Base-by-base conservation (phyloP, 108 stramenopile species). In the Poteriospumella lacustris region DNA sequence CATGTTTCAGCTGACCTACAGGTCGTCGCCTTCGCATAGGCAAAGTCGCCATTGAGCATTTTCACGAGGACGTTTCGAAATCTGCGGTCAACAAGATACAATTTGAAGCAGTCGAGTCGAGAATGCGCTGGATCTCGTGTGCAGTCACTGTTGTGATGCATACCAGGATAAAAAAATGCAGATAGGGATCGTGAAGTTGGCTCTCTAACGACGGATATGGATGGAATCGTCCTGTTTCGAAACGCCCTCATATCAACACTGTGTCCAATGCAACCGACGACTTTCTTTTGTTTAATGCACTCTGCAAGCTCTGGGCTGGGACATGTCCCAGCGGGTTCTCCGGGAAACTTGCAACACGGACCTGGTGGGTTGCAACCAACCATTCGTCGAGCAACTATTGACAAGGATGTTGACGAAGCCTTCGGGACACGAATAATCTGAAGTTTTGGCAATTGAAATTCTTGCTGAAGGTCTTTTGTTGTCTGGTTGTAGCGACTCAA, bases 1-100 rank as follows among this genome's bases (percentile, higher is more conserved):
- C 60, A 64, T 5, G 12, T 64, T 33, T 64, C 60, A n/a, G n/a
- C n/a, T n/a, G n/a, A n/a, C n/a, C n/a, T n/a, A 24, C 60, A 64
- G 9, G 60, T 64, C 24, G 52, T 56, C n/a, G n/a, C n/a, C 5
- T 26, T 26, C 9, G 15, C 60, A 64, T 64, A 64, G 15, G 60
- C 15, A 64, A 34, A 64, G 3, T 31, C 12, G 3, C 60, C 60
- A 24, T 9, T 64, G 60, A 64, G 31, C 60, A 64, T 64, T 24
- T 64, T 64, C 60, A 64, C 60, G 15, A 34, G 33, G 36, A 64
- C 31, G 60, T 64, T 64, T 5, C 3, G 3, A 3, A 3, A 64
- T 5, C 24, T 19, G 3, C 5, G 9, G 31, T 24, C 24, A 24
- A 5, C 36, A 5, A 33, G 15, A 64, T 64, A 64, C 3, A 5